phyloP scores from a whole-genome alignment of 1,284 basidiomycete genomes.

The Jaminaea rosea region DNA sequence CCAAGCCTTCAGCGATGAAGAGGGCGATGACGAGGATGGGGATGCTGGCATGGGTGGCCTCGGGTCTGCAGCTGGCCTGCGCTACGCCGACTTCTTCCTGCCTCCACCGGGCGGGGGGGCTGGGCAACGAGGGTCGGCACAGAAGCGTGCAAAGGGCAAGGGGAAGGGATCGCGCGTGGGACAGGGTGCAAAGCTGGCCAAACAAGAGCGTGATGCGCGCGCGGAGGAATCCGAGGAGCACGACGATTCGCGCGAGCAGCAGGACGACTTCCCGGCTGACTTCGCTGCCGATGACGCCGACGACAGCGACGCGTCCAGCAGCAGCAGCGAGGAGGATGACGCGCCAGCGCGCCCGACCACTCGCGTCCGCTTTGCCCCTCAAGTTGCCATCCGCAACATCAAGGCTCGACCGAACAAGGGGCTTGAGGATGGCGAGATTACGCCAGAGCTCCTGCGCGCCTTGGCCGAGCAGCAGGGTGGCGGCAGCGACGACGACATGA shows the following conservation, averaged over 20 bases:
- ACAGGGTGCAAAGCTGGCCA: neutral
- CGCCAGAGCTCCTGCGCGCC: constrained; percentile 18
- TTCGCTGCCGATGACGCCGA: constrained; percentile 9
- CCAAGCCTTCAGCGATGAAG: constrained; percentile 15
- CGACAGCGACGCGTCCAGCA: constrained; percentile 4
- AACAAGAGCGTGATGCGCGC: neutral
- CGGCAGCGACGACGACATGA: constrained; percentile 48
- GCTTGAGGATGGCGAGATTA: constrained; percentile 13
- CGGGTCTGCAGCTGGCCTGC: constrained; percentile 36
- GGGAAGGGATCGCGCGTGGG: constrained; percentile 17
- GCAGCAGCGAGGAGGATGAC: constrained; percentile 1
- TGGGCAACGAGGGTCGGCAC: neutral
- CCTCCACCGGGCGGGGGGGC: constrained; percentile 41
- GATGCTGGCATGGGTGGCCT: constrained; percentile 11
- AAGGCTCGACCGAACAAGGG: constrained; percentile 19
- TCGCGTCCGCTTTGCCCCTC: constrained; percentile 65
- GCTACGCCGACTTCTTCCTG: constrained; percentile 59
- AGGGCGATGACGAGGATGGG: constrained; percentile 22
- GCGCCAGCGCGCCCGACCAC: constrained; percentile 5
- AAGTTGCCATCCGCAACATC: constrained; percentile 65
- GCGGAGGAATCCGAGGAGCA: constrained; percentile 11
- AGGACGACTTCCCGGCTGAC: constrained; percentile 15
- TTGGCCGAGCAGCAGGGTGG: constrained; percentile 21
- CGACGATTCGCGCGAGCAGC: constrained; percentile 13
- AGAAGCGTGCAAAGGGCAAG: constrained; percentile 18